Percentiles rank a stretch among this genome's conserved stretches.
Conservation (phyloP, 257 asterid species). For the Solanum sejunctum region DNA sequence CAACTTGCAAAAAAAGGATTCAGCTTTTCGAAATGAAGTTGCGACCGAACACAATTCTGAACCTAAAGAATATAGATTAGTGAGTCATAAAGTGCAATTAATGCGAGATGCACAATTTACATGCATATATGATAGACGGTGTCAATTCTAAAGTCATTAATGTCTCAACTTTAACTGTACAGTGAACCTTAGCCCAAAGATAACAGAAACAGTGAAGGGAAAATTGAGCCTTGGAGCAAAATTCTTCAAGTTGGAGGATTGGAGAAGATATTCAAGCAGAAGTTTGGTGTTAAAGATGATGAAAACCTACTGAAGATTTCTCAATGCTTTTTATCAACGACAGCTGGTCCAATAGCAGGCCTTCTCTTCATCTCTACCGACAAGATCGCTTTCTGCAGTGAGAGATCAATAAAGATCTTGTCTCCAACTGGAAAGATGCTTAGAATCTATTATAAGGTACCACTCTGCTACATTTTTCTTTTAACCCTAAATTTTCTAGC, state of each 20-base stretch:
- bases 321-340: constrained; percentile 1
- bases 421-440: constrained; percentile 6
- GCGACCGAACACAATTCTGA: neutral
- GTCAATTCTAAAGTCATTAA: neutral
- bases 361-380: constrained; percentile 2
- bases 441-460: constrained; percentile 4
- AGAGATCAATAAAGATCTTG: neutral
- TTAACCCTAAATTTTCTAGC: neutral
- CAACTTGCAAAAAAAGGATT: neutral
- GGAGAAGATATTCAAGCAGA: constrained; percentile 4
- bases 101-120: neutral
- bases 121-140: too few species aligned
- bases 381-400: constrained; percentile 6
- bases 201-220: constrained; percentile 33
- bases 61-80: neutral
- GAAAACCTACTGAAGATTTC: constrained; percentile 8
- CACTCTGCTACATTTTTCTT: neutral
- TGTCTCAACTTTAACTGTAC: neutral
- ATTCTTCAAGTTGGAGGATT: constrained; percentile 8
- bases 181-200: constrained; percentile 34
- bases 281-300: neutral
- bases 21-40: neutral
- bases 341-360: constrained; percentile 8
- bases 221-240: constrained; percentile 33
- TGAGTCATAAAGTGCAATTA: neutral